Evolutionary conservation across 768 basidiomycete species (phyloP), one percentile per base, ranked within the genome.

Genomic region (Naganishia onofrii): DNA sequence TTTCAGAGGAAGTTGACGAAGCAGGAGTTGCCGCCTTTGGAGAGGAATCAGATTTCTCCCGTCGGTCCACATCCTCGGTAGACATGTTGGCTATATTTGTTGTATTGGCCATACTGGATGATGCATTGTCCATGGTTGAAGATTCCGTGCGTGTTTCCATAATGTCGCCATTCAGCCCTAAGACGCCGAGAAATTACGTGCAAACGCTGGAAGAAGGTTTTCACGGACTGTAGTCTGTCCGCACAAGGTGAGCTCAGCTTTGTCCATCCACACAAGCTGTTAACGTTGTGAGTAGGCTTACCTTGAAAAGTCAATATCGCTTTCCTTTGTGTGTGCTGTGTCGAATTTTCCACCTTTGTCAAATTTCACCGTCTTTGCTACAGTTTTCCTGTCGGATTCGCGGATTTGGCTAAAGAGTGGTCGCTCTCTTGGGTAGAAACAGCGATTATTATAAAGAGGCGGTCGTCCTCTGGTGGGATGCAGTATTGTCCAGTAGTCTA

Each of bases 151-250:
- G 23, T 58, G 31, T 31, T 42, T 63, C 38, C 60, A 63, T 63
- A 28, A 26, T 26, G 60, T 63, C 60, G 60, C 42, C 60, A 63
- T 63, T 63, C 60, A 63, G 60, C 60, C 60, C 60, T 26, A 46
- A 1, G 13, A 51, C 48, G 42, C 42, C 15, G 48, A 51, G 23
- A 26, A 51, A n/a, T n/a, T n/a, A n/a, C n/a, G n/a, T n/a, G n/a
- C n/a, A n/a, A n/a, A n/a, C n/a, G n/a, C n/a, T n/a, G n/a, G n/a
- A 51, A 51, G 23, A 51, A 21, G 48, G 48, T 26, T 51, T 51
- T 26, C 48, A 51, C 12, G 19, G n/a, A n/a, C 23, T 51, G 48
- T n/a, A 42, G 7, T n/a, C 4, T 26, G 12, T 21, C 7, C 23
- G 19, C 1, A 51, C n/a, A n/a, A 26, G 4, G 2, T n/a, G 21